Base-by-base conservation (phyloP, 495 filamentous ascomycete species). In the Lepidopterella palustris region DNA sequence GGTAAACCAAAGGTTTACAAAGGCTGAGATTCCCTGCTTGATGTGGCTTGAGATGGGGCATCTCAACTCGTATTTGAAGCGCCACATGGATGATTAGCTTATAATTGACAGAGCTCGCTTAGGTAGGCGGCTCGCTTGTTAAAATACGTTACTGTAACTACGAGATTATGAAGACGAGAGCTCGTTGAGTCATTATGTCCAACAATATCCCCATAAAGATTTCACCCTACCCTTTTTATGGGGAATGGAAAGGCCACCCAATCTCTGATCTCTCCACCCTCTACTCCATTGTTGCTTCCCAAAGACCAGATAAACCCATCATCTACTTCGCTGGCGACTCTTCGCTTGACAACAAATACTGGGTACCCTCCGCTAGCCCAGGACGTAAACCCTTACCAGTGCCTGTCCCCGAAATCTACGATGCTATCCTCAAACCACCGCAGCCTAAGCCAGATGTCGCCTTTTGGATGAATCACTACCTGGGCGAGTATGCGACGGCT, bases 281-380 rank as follows among this genome's bases (percentile, higher is more conserved):
- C 29, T 64, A 59, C 21, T n/a, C 42, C 5, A 52, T 26, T 3
- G 65, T 60, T 2, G 47, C 49, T 2, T 15, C 31, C 2, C 35
- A 31, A 15, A 53, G 61, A 24, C 63, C 64, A 3, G 47, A 53
- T 18, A 67, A 63, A 27, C 64, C 64, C 5, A 62, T 72, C 52
- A 52, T 72, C 58, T 72, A 60, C 27, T 63, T 72, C 6, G 70
- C 65, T 13, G 70, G 70, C 39, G 70, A 72, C 53, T 72, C 70
- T 13, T 70, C 66, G n/a, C 59, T 72, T 3, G 70, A 72, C 57
- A 72, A 72, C 60, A 72, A 72, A 52, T 49, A 45, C 20, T 72
- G 69, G 70, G 67, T 72, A 1, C 60, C 67, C 5, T 61, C 60
- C 4, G 49, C 50, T 31, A 62, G 63, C 13, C 61, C 66, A 13